phyloP scores from a whole-genome alignment of 768 basidiomycete species.

The Amanita rubescens region DNA sequence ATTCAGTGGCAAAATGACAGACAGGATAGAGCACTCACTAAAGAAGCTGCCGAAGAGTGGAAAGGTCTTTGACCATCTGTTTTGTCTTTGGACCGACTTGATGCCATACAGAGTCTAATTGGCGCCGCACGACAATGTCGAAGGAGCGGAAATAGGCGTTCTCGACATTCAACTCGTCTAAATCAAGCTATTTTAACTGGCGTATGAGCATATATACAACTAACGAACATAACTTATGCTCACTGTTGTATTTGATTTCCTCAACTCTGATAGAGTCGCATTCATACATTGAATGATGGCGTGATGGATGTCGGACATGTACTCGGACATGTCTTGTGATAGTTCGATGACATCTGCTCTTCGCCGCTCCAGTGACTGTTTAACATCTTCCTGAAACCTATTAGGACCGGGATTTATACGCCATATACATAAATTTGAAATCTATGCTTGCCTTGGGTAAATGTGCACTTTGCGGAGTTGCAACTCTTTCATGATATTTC shows the following conservation, averaged over 20 bases:
- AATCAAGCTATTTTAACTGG: slow-evolving; percentile 59
- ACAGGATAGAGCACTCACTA: slow-evolving; percentile 39
- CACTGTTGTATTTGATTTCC: slow-evolving; percentile 70
- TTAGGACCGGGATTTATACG: neutral
- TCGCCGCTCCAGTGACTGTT: slow-evolving; percentile 72
- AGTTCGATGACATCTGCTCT: slow-evolving; percentile 90
- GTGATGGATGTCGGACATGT: slow-evolving; percentile 89
- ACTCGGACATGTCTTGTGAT: slow-evolving; percentile 74
- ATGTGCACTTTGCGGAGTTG: slow-evolving; percentile 86
- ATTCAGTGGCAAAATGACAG: neutral
- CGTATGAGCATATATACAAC: neutral
- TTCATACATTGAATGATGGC: slow-evolving; percentile 94
- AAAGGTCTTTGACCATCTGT: slow-evolving; percentile 84
- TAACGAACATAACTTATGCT: slow-evolving; percentile 17
- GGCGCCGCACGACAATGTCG: slow-evolving; percentile 78
- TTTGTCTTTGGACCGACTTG: slow-evolving; percentile 91
- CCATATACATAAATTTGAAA: neutral
- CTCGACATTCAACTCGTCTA: slow-evolving; percentile 89
- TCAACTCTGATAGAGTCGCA: slow-evolving; percentile 81
- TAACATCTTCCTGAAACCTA: slow-evolving; percentile 89
- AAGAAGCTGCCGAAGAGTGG: slow-evolving; percentile 75
- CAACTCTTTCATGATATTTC: slow-evolving; percentile 88
- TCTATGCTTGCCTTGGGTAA: slow-evolving; percentile 69
- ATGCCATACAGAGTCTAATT: slow-evolving; percentile 94
- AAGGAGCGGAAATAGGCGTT: slow-evolving; percentile 94